Conservation (phyloP, 805 yeast species). For the Zygosaccharomyces gambellarensis region DNA sequence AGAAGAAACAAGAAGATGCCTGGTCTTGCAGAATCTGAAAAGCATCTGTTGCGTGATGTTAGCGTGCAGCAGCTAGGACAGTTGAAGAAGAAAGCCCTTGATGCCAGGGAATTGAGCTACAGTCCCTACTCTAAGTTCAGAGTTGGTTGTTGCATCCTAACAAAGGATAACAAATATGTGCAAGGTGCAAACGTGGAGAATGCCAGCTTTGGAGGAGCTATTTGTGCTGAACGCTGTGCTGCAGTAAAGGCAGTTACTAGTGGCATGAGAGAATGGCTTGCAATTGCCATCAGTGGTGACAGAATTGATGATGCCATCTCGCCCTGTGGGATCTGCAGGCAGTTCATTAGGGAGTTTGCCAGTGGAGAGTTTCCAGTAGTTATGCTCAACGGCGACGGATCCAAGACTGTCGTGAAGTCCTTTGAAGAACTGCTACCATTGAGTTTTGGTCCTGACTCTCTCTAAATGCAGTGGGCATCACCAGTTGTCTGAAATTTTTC, state of each 20-base stretch:
- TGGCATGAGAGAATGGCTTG: slow-evolving; percentile 20
- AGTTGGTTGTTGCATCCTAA: slow-evolving; percentile 76
- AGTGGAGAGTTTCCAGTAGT: slow-evolving; percentile 48
- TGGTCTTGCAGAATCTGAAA: background rate
- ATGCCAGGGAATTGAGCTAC: slow-evolving; percentile 42
- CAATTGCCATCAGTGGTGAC: slow-evolving; percentile 30
- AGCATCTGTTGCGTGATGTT: slow-evolving; percentile 12
- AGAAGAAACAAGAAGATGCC: background rate
- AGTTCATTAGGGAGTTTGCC: slow-evolving; percentile 78
- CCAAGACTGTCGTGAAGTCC: slow-evolving; percentile 41
- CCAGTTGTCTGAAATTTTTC: background rate
- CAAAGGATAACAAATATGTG: slow-evolving; percentile 45
- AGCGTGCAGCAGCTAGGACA: slow-evolving; percentile 23
- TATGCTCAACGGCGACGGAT: slow-evolving; percentile 61
- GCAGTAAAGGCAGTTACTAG: slow-evolving; percentile 49
- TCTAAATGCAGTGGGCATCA: background rate
- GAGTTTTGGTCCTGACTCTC: slow-evolving; percentile 75
- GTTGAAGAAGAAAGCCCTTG: slow-evolving; percentile 30
- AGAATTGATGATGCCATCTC: slow-evolving; percentile 49
- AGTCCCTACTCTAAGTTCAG: slow-evolving; percentile 45
- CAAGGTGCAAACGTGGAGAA: slow-evolving; percentile 89
- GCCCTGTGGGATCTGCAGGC: slow-evolving; percentile 96
- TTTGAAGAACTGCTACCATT: slow-evolving; percentile 67
- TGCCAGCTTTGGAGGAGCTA: slow-evolving; percentile 78
- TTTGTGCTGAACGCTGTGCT: slow-evolving; percentile 75